Base-by-base conservation (phyloP, 1,284 basidiomycete genomes). In the Tilletia setariae region DNA sequence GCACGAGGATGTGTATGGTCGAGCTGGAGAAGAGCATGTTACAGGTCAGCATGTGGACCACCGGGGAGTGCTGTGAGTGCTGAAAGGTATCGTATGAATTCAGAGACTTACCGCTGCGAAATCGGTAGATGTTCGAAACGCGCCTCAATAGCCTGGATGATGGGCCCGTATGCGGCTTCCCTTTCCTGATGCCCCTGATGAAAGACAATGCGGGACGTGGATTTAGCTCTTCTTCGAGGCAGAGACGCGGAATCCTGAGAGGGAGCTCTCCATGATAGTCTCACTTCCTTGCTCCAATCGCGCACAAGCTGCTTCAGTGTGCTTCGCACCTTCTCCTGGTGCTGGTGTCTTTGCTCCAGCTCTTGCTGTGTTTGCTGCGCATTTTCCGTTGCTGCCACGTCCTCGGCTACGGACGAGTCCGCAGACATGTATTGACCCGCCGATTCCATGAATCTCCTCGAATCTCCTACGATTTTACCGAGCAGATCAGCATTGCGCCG, bases 261-360 rank as follows among this genome's bases (percentile, higher is more conserved):
- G 46, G 46, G 16, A 6, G 46, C 16, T 49, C n/a, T 49, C 19
- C 3, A 49, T 16, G 4, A 7, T 15, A 6, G 23, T 28, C 53
- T 32, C 21, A 64, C 42, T 19, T 77, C 74, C 1, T 61, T 56
- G 63, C 76, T 77, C 80, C 80, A 82, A 40, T 82, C 80, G 9
- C 80, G 74, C 6, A 77, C 80, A 42, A 82, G 72, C 63, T 82
- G 80, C 67, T 79, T 80, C 53, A 82, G 67, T 47, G 76, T 81
- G 30, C 77, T 80, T 47, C 79, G 77, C 19, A 82, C 73, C 66
- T 80, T 80, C 70, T 81, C 80, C 30, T 79, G 68, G 30, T 80
- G 76, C 19, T 72, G 72, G n/a, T 75, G 16, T 15, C 56, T 8
- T 30, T 61, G 56, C 56, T 61, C 76, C 35, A 65, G 15, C 56